Percentiles rank a stretch among this genome's conserved stretches.
Evolutionary conservation across 176 grass and related monocot genomes (phyloP).

Genomic region (Dactylis glomerata): DNA sequence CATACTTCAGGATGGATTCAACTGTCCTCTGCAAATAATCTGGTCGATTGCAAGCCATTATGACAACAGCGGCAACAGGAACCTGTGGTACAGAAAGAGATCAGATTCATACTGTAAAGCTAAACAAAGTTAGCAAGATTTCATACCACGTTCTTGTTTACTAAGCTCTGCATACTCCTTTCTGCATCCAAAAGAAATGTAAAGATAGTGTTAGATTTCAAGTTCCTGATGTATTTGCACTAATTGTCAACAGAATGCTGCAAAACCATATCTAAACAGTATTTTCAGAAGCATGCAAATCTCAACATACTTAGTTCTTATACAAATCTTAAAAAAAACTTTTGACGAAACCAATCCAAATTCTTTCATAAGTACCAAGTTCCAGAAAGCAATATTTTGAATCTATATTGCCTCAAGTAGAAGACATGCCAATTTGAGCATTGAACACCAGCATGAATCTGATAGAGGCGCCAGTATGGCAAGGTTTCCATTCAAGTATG

Average conservation of each 20-base stretch:
- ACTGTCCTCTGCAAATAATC: conserved; percentile 96
- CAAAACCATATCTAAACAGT: not conserved
- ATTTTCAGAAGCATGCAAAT: not conserved
- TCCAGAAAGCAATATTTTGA: not conserved
- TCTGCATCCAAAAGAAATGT: conserved; percentile 60
- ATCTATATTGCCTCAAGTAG: not conserved
- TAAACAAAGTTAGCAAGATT: not conserved
- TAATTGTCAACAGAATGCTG: not conserved
- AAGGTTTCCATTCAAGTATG: not conserved
- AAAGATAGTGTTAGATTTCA: conserved; percentile 21
- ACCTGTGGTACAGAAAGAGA: conserved; percentile 40
- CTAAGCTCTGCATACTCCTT: conserved; percentile 60
- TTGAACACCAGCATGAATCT: not conserved
- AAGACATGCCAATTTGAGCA: not conserved
- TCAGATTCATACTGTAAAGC: conserved; percentile 16
- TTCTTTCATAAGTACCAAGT: not conserved
- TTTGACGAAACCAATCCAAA: not conserved
- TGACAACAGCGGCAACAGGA: conserved; percentile 88
- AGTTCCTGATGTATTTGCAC: not conserved
- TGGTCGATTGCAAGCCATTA: conserved; percentile 98
- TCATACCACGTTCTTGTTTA: conserved; percentile 59
- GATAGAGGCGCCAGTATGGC: not conserved
- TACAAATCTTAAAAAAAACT: not conserved
- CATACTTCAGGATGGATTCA: conserved; percentile 93
- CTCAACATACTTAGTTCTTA: not conserved